Evolutionary conservation across 495 filamentous ascomycete species (phyloP).

Genomic region (Hypoxylon intermedium): DNA sequence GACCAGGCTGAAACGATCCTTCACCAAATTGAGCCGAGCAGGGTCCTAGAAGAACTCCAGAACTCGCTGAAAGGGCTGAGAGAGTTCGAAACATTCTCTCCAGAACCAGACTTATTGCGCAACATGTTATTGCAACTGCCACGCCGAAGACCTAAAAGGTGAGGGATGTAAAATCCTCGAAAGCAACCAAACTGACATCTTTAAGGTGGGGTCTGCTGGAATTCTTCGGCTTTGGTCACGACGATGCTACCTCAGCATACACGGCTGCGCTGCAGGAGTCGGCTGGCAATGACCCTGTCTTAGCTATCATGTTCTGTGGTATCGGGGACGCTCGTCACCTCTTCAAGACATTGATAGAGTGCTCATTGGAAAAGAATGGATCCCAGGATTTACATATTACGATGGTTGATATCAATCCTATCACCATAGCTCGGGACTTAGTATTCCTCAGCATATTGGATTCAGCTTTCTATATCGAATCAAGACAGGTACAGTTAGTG

Average conservation of each 20-base stretch:
- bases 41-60: constrained; percentile 2
- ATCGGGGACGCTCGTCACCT: constrained; percentile 45
- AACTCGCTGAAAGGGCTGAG: constrained; percentile 2
- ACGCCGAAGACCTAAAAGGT: constrained; percentile 34
- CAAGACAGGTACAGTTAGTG: constrained; percentile 9
- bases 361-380: constrained; percentile 5
- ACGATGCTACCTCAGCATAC: constrained; percentile 36
- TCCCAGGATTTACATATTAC: constrained; percentile 44
- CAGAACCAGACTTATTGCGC: constrained; percentile 3
- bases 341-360: constrained; percentile 40
- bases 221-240: constrained; percentile 41
- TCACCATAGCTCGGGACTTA: constrained; percentile 40
- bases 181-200: constrained; percentile 5
- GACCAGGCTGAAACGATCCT: constrained; percentile 30
- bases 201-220: constrained; percentile 24
- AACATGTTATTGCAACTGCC: constrained; percentile 35
- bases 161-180: neutral
- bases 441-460: constrained; percentile 38
- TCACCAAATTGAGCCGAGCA: constrained; percentile 10
- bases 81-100: neutral
- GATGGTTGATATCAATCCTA: constrained; percentile 42
- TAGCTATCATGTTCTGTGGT: constrained; percentile 46
- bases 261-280: constrained; percentile 26
- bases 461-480: constrained; percentile 6
- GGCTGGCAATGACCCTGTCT: constrained; percentile 12